Conservation (phyloP, 1,139 yeast species). For the Suhomyces anneliseae region DNA sequence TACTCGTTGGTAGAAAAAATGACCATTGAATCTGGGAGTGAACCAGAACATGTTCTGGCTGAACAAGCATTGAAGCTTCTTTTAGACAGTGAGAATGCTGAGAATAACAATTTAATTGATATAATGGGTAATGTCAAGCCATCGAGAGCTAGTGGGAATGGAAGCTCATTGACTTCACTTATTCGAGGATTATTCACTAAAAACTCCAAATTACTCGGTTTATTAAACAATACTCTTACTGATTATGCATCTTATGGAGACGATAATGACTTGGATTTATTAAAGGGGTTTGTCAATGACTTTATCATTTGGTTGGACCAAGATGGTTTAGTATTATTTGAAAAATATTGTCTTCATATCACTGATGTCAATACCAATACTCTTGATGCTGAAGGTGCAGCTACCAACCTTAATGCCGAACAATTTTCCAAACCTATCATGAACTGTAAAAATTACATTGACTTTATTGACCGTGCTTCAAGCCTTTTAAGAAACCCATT, state of each 20-base stretch:
- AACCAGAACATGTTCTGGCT: conserved; percentile 1
- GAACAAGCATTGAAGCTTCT: conserved; percentile 6
- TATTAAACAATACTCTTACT: conserved; percentile 20
- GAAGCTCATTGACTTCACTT: conserved; percentile 32
- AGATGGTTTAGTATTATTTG: conserved; percentile 33
- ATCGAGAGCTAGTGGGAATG: conserved; percentile 20
- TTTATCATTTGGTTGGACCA: conserved; percentile 43
- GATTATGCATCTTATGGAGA: conserved; percentile 17
- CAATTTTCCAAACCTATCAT: conserved; percentile 33
- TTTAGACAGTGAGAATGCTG: conserved; percentile 25
- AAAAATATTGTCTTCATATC: conserved; percentile 26
- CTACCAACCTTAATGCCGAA: conserved; percentile 17
- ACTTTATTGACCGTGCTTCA: conserved; percentile 27
- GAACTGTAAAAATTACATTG: conserved; percentile 33
- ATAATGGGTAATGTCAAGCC: conserved; percentile 40
- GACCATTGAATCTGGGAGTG: conserved; percentile 1
- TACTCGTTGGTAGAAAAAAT: not conserved
- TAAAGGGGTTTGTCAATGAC: conserved; percentile 41
- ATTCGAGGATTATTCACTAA: conserved; percentile 45
- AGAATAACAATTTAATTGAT: conserved; percentile 35
- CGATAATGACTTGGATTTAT: conserved; percentile 25
- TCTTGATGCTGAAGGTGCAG: conserved; percentile 16
- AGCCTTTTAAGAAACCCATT: conserved; percentile 39
- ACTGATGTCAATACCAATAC: conserved; percentile 8
- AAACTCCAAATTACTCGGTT: conserved; percentile 31